phyloP scores from a whole-genome alignment of 148 eudicot species.

The Vaccinium corymbosum region DNA sequence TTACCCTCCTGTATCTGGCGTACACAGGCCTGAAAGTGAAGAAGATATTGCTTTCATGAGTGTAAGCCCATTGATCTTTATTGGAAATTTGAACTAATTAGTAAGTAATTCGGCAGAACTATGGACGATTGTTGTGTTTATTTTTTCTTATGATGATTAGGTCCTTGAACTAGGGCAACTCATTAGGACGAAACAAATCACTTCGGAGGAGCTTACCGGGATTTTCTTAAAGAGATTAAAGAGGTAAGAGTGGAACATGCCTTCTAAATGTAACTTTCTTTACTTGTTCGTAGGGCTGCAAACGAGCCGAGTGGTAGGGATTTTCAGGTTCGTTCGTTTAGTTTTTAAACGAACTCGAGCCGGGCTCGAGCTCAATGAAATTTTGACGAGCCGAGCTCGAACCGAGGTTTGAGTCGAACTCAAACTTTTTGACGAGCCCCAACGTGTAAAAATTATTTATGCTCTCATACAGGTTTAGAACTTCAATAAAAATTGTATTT shows the following conservation, averaged over 20 bases:
- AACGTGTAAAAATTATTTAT: too few relatives aligned
- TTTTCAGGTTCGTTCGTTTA: too few relatives aligned
- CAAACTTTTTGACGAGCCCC: too few relatives aligned
- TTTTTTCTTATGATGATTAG: conserved; percentile 28
- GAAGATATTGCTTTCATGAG: conserved; percentile 89
- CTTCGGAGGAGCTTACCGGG: conserved; percentile 71
- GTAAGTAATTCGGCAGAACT: too few relatives aligned
- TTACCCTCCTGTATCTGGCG: conserved; percentile 43
- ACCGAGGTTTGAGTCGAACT: too few relatives aligned
- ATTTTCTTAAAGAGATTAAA: conserved; percentile 76
- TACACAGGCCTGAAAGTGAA: conserved; percentile 53
- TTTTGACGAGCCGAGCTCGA: too few relatives aligned
- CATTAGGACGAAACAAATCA: conserved; percentile 60
- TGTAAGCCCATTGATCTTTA: conserved; percentile 36
- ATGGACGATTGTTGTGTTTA: not conserved
- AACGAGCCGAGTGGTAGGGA: too few relatives aligned
- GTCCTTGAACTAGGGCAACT: conserved; percentile 86
- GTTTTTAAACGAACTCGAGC: too few relatives aligned
- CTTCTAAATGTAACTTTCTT: not conserved
- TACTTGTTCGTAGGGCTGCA: not conserved
- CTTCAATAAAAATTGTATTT: too few relatives aligned
- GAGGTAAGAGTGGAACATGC: conserved; percentile 32
- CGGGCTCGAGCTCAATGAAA: too few relatives aligned
- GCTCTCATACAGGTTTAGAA: too few relatives aligned
- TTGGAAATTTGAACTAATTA: too few relatives aligned